These are phyloP conservation scores for Echeveria elegans DNA, from an alignment of 164 flowering plant genomes.

Conservation along the genomic window DNA sequence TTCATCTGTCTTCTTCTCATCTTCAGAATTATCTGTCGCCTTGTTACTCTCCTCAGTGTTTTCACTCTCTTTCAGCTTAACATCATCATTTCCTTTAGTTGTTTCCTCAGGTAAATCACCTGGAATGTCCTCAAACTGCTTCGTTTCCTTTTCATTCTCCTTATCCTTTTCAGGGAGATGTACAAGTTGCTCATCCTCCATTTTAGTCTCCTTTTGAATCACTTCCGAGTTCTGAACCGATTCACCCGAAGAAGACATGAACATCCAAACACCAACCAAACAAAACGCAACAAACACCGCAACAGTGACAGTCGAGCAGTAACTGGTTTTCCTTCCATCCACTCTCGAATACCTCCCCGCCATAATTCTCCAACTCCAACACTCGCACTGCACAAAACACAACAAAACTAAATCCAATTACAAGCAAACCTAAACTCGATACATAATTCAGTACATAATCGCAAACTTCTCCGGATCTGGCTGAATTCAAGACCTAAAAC, in stretches of 20 bases:
- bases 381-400: background rate
- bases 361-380: slow-evolving; percentile 15
- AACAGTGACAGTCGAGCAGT: slow-evolving; percentile 28
- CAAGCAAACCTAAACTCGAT: too few relatives aligned
- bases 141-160: slow-evolving; percentile 5
- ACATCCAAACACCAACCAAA: slow-evolving; percentile 41
- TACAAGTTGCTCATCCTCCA: slow-evolving; percentile 5
- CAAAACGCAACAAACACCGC: slow-evolving; percentile 33
- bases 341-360: slow-evolving; percentile 44
- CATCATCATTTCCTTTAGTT: slow-evolving; percentile 15
- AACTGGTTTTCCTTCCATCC: slow-evolving; percentile 34
- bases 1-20: slow-evolving; percentile 17
- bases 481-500: too few relatives aligned
- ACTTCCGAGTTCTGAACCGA: slow-evolving; percentile 8
- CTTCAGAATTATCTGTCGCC: slow-evolving; percentile 9
- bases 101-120: slow-evolving; percentile 24
- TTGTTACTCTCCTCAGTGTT: background rate
- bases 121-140: slow-evolving; percentile 28
- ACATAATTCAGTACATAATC: too few relatives aligned
- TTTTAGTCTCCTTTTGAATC: slow-evolving; percentile 11
- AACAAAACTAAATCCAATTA: background rate
- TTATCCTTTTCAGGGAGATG: background rate
- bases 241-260: slow-evolving; percentile 31
- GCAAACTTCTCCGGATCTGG: too few relatives aligned
- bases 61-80: background rate